Evolutionary conservation across 1,139 yeast genomes (phyloP), one percentile per base, ranked within the genome.

Genomic region (Magnusiomyces tetraspermus): DNA sequence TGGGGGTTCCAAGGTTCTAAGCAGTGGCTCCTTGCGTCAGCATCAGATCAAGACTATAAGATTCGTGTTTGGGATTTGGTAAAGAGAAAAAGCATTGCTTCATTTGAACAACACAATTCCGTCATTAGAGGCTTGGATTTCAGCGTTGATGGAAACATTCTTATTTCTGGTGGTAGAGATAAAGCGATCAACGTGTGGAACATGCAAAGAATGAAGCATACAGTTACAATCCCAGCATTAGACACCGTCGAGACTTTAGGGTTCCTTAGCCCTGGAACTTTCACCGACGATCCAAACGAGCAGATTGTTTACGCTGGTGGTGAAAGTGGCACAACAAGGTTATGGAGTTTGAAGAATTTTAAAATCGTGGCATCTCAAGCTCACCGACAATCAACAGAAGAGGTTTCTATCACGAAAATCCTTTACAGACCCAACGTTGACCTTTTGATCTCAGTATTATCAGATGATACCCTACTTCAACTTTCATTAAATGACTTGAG

Each of bases 61-160:
- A 83, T 86, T 28, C 84, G 89, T 61, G 76, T 92, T 1, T 92
- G 98, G 97, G 96, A 90, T 69, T 74, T 92, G 58, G 92, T 86
- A 13, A 84, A 80, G 63, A 76, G 96, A 60, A 86, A 82, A 64
- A 79, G 85, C 56, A 59, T 81, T 6, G 76, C 77, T 24, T 73
- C 75, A 17, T 72, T 82, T 49, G 82, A 77, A 53, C 95, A 88
- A 59, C 98, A 94, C 64, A 78, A 77, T 6, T 76, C 88, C 23
- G 94, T 96, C 0, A 94, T 92, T 1, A 79, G 98, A 67, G 96
- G 96, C 0, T 71, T 92, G 22, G 88, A 80, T 31, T 85, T 90
- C 61, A 65, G 66, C 42, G 62, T 63, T 0, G 74, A 72, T 42
- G 86, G 85, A 8, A 72, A 75, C 31, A 67, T 72, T 41, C 76